These are phyloP conservation scores for Plasmodium yoelii DNA, from an alignment of 169 alveolate genomes.

Conservation along the genomic window DNA sequence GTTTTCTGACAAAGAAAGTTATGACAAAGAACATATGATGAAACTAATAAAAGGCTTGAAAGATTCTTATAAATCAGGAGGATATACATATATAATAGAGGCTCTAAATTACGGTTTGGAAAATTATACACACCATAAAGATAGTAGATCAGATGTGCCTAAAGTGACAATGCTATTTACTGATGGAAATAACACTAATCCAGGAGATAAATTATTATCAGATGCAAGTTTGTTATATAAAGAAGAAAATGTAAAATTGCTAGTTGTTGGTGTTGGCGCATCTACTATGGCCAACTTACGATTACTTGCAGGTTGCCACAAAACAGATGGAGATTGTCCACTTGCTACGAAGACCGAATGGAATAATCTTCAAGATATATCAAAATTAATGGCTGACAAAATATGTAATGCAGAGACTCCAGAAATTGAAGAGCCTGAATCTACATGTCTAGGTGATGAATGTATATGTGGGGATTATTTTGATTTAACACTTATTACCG, in stretches of 20 bases:
- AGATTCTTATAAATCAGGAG: slow-evolving; percentile 41
- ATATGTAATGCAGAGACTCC: slow-evolving; percentile 50
- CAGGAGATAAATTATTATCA: slow-evolving; percentile 31
- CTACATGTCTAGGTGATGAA: slow-evolving; percentile 8
- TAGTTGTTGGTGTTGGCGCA: slow-evolving; percentile 60
- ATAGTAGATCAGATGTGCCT: slow-evolving; percentile 38
- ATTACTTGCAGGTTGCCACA: slow-evolving; percentile 63
- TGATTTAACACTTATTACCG: slow-evolving; percentile 54
- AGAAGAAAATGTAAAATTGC: slow-evolving; percentile 49
- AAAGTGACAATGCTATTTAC: slow-evolving; percentile 65
- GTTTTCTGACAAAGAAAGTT: slow-evolving; percentile 59
- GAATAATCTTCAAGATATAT: slow-evolving; percentile 42
- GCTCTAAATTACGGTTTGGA: slow-evolving; percentile 29
- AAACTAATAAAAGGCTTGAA: slow-evolving; percentile 9
- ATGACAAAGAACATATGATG: slow-evolving; percentile 19
- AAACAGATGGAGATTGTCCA: slow-evolving; percentile 65
- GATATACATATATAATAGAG: slow-evolving; percentile 50
- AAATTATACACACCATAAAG: slow-evolving; percentile 21
- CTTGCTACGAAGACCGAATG: slow-evolving; percentile 44
- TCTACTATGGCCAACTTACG: slow-evolving; percentile 32
- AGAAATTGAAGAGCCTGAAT: slow-evolving; percentile 4
- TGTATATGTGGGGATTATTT: slow-evolving; percentile 50
- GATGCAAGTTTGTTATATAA: slow-evolving; percentile 42
- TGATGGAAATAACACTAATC: slow-evolving; percentile 46
- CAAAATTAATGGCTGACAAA: slow-evolving; percentile 43